Evolutionary conservation across 495 filamentous ascomycete species (phyloP).

Genomic region (Xylona heveae): DNA sequence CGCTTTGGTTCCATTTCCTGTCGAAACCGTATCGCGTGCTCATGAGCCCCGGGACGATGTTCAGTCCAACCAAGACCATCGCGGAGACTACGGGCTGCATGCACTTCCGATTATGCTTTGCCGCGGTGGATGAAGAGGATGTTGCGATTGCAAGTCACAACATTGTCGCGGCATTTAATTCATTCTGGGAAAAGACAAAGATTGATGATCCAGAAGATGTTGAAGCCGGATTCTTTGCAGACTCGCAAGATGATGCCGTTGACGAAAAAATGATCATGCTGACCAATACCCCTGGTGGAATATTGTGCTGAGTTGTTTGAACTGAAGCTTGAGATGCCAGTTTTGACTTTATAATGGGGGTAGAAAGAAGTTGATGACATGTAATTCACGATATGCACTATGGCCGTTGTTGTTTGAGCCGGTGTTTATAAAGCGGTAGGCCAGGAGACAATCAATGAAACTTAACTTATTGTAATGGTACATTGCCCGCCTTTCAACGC

Average conservation of each 20-base stretch:
- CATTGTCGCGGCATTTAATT: slow-evolving; percentile 42
- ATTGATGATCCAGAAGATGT: slow-evolving; percentile 30
- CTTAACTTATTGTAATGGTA: too few species aligned
- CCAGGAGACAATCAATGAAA: too few species aligned
- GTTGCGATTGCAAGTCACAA: slow-evolving; percentile 33
- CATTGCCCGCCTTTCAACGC: too few species aligned
- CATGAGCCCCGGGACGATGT: slow-evolving; percentile 45
- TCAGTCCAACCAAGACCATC: slow-evolving; percentile 39
- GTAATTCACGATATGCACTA: too few species aligned
- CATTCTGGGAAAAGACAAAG: slow-evolving; percentile 55
- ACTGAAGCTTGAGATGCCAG: neutral
- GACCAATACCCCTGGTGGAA: neutral
- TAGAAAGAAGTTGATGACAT: too few species aligned
- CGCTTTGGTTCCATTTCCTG: slow-evolving; percentile 55
- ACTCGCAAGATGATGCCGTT: neutral
- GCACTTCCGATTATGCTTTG: slow-evolving; percentile 68
- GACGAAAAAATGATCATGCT: neutral
- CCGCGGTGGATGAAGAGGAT: slow-evolving; percentile 51
- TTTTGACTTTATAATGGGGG: neutral
- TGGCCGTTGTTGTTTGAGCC: neutral
- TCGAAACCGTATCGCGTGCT: slow-evolving; percentile 44
- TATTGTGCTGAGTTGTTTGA: neutral
- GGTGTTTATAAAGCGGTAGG: too few species aligned
- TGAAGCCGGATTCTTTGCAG: slow-evolving; percentile 2
- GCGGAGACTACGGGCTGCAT: slow-evolving; percentile 30